These are phyloP conservation scores for Biscutella auriculata DNA, from an alignment of 441 rosid species.

Conservation along the genomic window DNA sequence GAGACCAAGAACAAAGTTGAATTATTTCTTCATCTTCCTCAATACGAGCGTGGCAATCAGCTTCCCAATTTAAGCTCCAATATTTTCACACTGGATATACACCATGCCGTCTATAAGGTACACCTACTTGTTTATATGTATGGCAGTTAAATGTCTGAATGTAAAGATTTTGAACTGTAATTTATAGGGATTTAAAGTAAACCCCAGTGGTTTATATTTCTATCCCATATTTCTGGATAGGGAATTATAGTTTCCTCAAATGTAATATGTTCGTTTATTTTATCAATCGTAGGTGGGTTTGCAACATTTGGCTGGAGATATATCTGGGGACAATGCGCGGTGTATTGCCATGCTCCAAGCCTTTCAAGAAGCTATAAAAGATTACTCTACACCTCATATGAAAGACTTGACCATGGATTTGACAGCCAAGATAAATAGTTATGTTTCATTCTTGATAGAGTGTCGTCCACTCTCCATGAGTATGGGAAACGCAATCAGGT, in stretches of 20 bases:
- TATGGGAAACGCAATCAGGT: conserved; percentile 72
- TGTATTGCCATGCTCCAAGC: conserved; percentile 64
- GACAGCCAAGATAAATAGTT: conserved; percentile 42
- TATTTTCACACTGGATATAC: conserved; percentile 65
- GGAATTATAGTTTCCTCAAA: not conserved
- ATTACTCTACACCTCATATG: conserved; percentile 39
- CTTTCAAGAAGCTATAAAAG: conserved; percentile 46
- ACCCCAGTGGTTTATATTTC: not conserved
- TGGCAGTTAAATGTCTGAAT: not conserved
- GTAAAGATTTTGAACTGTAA: not conserved
- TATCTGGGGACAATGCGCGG: conserved; percentile 48
- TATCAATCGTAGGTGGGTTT: conserved; percentile 37
- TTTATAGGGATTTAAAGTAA: not conserved
- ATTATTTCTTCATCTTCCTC: conserved; percentile 83
- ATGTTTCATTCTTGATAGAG: conserved; percentile 50
- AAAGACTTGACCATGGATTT: conserved; percentile 46
- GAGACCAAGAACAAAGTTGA: conserved; percentile 88
- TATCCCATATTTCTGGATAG: no score
- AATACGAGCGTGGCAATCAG: conserved; percentile 70
- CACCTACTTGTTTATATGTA: not conserved
- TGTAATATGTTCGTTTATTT: not conserved
- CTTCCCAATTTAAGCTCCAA: conserved; percentile 62
- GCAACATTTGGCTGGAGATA: conserved; percentile 48
- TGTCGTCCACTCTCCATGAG: conserved; percentile 64
- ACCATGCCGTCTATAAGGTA: conserved; percentile 87